Evolutionary conservation across 1,284 basidiomycete genomes (phyloP).

Genomic region (Rhodotorula sp.): DNA sequence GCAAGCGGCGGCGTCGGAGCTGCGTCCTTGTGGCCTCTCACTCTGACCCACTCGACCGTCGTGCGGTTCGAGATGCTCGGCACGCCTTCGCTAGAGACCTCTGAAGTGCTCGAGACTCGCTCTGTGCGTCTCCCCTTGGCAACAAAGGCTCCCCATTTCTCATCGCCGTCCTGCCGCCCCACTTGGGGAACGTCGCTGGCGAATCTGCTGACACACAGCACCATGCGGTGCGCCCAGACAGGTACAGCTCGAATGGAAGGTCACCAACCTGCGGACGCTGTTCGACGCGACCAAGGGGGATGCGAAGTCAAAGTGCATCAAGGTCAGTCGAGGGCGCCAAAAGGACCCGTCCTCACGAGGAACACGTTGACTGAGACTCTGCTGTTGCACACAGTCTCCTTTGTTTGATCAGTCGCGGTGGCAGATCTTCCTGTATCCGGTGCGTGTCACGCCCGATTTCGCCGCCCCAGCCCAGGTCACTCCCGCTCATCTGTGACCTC

Average conservation of each 20-base stretch:
- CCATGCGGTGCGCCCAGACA: not conserved
- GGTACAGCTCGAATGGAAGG: constrained; percentile 46
- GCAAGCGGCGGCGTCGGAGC: too few relatives aligned
- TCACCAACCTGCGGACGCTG: constrained; percentile 47
- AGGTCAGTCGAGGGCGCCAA: constrained; percentile 33
- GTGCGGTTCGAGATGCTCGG: too few relatives aligned
- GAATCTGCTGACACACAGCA: not conserved
- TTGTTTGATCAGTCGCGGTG: constrained; percentile 41
- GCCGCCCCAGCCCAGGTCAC: not conserved
- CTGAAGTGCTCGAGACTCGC: constrained; percentile 16
- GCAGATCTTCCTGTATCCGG: constrained; percentile 47
- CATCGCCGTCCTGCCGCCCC: not conserved
- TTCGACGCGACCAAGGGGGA: constrained; percentile 49
- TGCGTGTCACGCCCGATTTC: not conserved
- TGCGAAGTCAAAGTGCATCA: constrained; percentile 50
- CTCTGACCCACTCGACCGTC: not conserved
- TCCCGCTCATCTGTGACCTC: not conserved
- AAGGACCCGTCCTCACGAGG: not conserved
- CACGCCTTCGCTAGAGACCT: too few relatives aligned
- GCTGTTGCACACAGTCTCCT: constrained; percentile 12
- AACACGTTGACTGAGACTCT: not conserved
- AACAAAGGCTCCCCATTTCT: not conserved
- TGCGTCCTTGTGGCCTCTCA: not conserved
- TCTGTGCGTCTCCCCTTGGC: not conserved
- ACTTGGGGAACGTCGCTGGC: not conserved